Evolutionary conservation across 176 grass and related monocot genomes (phyloP).

Genomic region (sorghum (Sorghum bicolor)): DNA sequence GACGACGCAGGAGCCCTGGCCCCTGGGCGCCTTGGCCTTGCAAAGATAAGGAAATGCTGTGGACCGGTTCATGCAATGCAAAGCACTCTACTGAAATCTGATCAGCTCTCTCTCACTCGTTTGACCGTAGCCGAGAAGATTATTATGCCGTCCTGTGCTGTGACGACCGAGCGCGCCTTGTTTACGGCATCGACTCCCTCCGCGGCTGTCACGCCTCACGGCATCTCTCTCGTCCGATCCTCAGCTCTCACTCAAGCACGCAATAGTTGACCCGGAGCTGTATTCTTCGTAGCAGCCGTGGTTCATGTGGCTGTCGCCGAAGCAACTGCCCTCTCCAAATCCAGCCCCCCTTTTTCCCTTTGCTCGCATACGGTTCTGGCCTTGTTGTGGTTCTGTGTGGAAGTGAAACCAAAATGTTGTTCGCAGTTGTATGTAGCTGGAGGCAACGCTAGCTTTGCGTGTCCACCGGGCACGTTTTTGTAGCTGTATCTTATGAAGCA

Average conservation of each 20-base stretch:
- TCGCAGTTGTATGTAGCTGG: no score
- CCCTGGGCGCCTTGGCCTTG: no score
- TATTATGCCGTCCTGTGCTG: background rate
- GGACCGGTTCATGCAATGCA: conserved; percentile 15
- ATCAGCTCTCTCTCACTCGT: background rate
- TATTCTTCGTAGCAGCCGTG: background rate
- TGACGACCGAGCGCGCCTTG: background rate
- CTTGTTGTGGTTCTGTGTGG: no score
- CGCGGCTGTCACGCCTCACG: background rate
- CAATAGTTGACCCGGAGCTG: conserved; percentile 34
- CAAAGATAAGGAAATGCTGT: background rate
- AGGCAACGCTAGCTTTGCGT: no score
- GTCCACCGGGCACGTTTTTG: no score
- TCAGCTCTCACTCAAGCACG: background rate
- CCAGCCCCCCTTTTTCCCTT: no score
- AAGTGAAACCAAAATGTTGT: no score
- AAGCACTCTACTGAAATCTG: background rate
- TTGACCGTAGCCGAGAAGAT: conserved; percentile 24
- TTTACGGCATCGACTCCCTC: background rate
- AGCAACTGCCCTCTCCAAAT: no score
- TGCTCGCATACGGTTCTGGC: no score
- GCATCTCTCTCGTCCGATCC: background rate
- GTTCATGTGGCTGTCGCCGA: no score
- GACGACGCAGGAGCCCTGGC: background rate
- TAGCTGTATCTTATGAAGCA: no score